These are phyloP conservation scores for Monosporascus sp. DNA, from an alignment of 2,329 filamentous ascomycete genomes.

Conservation along the genomic window DNA sequence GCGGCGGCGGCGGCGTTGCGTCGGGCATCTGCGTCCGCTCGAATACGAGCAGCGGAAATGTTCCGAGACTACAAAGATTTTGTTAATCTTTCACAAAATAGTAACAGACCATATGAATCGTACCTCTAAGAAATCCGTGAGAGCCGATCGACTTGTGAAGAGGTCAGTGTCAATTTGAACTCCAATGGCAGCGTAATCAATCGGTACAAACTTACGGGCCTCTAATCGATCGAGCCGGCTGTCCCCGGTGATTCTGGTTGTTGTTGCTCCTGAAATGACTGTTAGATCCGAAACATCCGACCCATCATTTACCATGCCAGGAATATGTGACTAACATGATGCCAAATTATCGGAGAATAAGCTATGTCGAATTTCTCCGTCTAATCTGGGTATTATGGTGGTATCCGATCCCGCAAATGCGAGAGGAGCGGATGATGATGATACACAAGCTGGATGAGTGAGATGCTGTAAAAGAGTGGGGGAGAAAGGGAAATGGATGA, in stretches of 20 bases:
- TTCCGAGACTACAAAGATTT: conserved; percentile 17
- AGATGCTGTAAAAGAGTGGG: neutral
- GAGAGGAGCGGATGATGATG: neutral
- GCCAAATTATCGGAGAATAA: neutral
- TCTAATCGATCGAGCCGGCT: conserved; percentile 14
- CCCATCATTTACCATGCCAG: neutral
- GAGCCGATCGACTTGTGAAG: conserved; percentile 17
- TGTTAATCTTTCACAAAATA: neutral
- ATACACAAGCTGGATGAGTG: neutral
- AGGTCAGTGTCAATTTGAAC: neutral
- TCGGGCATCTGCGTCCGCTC: conserved; percentile 14
- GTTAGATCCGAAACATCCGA: conserved; percentile 3
- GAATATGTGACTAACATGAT: conserved; percentile 13
- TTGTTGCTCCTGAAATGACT: conserved; percentile 9
- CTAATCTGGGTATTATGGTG: neutral
- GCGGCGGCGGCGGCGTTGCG: conserved; percentile 7
- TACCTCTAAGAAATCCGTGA: conserved; percentile 24
- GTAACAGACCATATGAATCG: neutral
- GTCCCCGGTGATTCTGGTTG: conserved; percentile 8
- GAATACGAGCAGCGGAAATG: conserved; percentile 22
- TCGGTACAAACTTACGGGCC: conserved; percentile 15
- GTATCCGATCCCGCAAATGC: too few relatives aligned
- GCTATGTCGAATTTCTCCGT: neutral
- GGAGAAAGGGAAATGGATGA: neutral
- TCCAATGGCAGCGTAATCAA: neutral